These are phyloP conservation scores for Trichoderma polysporum DNA, from an alignment of 2,329 filamentous ascomycete species.

Conservation along the genomic window DNA sequence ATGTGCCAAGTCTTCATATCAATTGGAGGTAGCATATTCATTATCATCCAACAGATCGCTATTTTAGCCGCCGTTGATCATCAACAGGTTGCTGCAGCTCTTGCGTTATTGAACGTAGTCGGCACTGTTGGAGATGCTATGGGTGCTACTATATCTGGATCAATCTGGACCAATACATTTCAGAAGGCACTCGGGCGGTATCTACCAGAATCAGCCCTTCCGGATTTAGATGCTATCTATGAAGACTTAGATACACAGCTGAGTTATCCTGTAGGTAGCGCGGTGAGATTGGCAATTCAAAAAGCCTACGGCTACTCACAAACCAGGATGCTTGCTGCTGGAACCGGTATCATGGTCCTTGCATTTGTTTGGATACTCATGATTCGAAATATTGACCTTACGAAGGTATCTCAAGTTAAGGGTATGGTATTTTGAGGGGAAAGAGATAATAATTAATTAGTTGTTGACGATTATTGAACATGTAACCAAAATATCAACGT, in stretches of 20 bases:
- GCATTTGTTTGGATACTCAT: slow-evolving; percentile 32
- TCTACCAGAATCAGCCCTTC: slow-evolving; percentile 39
- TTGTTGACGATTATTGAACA: too few species aligned
- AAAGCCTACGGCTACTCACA: slow-evolving; percentile 49
- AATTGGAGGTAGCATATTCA: slow-evolving; percentile 53
- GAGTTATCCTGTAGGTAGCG: slow-evolving; percentile 41
- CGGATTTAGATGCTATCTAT: slow-evolving; percentile 45
- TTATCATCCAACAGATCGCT: slow-evolving; percentile 55
- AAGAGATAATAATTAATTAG: too few species aligned
- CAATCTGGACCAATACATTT: slow-evolving; percentile 46
- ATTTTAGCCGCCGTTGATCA: slow-evolving; percentile 57
- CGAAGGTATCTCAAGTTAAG: slow-evolving; percentile 34
- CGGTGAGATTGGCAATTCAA: slow-evolving; percentile 44
- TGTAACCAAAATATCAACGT: too few species aligned
- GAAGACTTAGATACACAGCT: slow-evolving; percentile 37
- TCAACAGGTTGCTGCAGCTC: slow-evolving; percentile 50
- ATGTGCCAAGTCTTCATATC: slow-evolving; percentile 56
- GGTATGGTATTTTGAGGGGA: slow-evolving; percentile 33
- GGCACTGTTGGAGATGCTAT: slow-evolving; percentile 47
- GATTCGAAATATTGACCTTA: slow-evolving; percentile 34
- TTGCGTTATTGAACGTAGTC: slow-evolving; percentile 47
- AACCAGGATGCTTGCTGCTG: slow-evolving; percentile 40
- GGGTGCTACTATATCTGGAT: slow-evolving; percentile 44
- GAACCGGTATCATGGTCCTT: slow-evolving; percentile 32
- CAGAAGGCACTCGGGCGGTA: slow-evolving; percentile 34